A percentile compares a stretch with the other conserved stretches of the same genome.
Evolutionary conservation across 495 filamentous ascomycete genomes (phyloP).

Genomic region (Chaetomium tenue): DNA sequence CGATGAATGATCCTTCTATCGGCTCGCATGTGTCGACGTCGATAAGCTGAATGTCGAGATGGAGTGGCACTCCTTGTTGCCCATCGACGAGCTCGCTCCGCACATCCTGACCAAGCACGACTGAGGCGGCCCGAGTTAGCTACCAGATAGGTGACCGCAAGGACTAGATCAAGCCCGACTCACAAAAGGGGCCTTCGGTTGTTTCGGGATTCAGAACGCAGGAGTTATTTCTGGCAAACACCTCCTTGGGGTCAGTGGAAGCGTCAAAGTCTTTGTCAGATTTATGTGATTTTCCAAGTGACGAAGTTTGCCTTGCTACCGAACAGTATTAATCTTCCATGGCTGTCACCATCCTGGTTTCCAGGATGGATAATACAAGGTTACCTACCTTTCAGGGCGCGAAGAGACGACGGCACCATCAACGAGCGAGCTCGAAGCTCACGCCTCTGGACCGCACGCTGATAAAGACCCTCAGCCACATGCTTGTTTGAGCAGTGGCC

Average conservation of each 20-base stretch:
- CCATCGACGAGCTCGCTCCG: slow-evolving; percentile 54
- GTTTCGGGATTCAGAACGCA: slow-evolving; percentile 55
- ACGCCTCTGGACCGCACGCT: not conserved
- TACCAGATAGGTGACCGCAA: not conserved
- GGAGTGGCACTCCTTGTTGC: slow-evolving; percentile 55
- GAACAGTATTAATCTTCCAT: not conserved
- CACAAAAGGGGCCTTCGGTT: slow-evolving; percentile 56
- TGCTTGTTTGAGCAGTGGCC: not conserved
- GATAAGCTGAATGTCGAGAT: slow-evolving; percentile 59
- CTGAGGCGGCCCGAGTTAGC: slow-evolving; percentile 11
- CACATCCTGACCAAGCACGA: slow-evolving; percentile 47
- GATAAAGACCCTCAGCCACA: not conserved
- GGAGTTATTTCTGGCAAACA: slow-evolving; percentile 51
- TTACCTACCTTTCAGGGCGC: not conserved
- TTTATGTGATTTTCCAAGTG: not conserved
- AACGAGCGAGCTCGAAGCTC: not conserved
- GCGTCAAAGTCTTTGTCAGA: not conserved
- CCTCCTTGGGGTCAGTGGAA: not conserved
- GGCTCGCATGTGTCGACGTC: slow-evolving; percentile 59
- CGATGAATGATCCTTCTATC: slow-evolving; percentile 53
- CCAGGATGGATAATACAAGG: not conserved
- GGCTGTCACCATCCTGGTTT: too few species aligned
- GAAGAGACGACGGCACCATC: not conserved
- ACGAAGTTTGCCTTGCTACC: not conserved
- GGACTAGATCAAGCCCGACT: not conserved